Evolutionary conservation across 2,329 filamentous ascomycete species (phyloP), one percentile per base, ranked within the genome.

Genomic region (Amylocarpus encephaloides): DNA sequence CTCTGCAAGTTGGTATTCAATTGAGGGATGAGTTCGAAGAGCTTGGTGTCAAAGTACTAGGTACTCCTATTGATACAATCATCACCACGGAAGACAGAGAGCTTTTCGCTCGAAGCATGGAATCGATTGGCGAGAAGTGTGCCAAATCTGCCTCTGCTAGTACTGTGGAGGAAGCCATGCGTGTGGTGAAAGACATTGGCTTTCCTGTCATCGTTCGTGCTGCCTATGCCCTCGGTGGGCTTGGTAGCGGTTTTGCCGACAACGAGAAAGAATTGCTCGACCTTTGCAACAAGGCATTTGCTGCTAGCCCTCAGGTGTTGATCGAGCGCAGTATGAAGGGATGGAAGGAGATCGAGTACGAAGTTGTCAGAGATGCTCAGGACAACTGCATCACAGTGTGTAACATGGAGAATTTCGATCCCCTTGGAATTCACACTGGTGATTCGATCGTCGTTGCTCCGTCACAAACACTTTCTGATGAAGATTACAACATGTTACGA

Each of bases 331-430:
- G 89, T 73, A 97, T 98, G 92, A 97, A 97, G 75, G 93, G 93
- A 52, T 98, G 93, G 93, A 98, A 98, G 71, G 93, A 98, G 71
- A 94, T 97, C 56, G 93, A 98, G 70, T 98, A 97, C 66, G 93
- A 98, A 70, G 93, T 97, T 55, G 93, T 98, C 36, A 86, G 93
- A 64, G 93, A 97, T 74, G 86, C 84, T 50, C 83, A 89, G 62
- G 91, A 98, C 73, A 97, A 97, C 78, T 98, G 93, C 68, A 97
- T 98, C 67, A 98, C 93, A 6, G 93, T 98, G 55, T 98, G 93
- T 71, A 98, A 98, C 75, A 97, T 98, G 93, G 93, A 98, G 74
- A 98, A 98, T 73, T 98, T 98, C 65, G 93, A 98, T 68, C 93
- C 93, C 49, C 83, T 98, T 1, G 93, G 93, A 63, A 97, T 97